Evolutionary conservation across 2,329 filamentous ascomycete genomes (phyloP), one percentile per base, ranked within the genome.

Genomic region (Apiospora rasikravindrae): DNA sequence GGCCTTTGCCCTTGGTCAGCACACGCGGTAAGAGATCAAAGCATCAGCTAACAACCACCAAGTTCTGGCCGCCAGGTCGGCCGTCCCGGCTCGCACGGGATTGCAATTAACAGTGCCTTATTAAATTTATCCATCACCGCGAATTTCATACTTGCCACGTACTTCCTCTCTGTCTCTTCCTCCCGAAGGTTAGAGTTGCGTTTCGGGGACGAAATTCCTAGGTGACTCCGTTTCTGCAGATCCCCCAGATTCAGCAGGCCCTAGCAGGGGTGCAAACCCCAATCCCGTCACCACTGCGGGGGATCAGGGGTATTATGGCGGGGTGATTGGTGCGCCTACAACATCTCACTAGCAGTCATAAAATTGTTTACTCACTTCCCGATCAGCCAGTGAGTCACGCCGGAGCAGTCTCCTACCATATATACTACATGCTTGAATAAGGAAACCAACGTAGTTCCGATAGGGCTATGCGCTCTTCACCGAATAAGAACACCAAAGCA

Each of bases 311-410:
- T 13, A 8, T 13, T 4, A 40, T 64, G 29, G 57, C 57, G 57
- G 57, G 57, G 57, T 64, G 57, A 64, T 64, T 64, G 57, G 57
- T n/a, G 57, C 57, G 57, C 33, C 33, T 64, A 11, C 19, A 24
- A 4, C 19, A 19, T 19, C 16, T 33, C 53, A 26, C 24, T 61
- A 22, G 22, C 53, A 22, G 53, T 61, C 16, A 57, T n/a, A 22
- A n/a, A n/a, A n/a, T 5, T n/a, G 24, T 13, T n/a, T 64, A 11
- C 57, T 40, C n/a, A 64, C 19, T 13, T 13, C 7, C 19, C 4
- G 57, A n/a, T n/a, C 33, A 64, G 33, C 19, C 16, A 40, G 33
- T 64, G 57, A 64, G 33, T 64, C 57, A 64, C 22, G 19, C 57
- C 57, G 57, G 33, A 14, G 33, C 7, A 19, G 5, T 4, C 0